Evolutionary conservation across 345 rosid species (phyloP).

Genomic region (Eucalyptus pumila): DNA sequence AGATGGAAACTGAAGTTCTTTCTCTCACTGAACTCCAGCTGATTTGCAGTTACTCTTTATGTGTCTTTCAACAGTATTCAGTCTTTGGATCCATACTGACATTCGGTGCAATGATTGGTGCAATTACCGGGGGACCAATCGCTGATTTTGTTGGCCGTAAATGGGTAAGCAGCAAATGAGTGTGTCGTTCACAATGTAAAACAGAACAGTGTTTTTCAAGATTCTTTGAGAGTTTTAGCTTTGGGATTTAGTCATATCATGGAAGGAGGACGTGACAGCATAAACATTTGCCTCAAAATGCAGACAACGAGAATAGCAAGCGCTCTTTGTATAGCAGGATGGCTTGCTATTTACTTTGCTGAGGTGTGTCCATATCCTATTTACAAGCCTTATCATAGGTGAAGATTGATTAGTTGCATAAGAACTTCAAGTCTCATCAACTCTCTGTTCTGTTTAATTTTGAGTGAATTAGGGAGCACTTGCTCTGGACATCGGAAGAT

Average conservation of each 20-base stretch:
- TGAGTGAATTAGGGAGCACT: slow-evolving; percentile 30
- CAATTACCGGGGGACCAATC: slow-evolving; percentile 73
- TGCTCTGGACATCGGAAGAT: slow-evolving; percentile 60
- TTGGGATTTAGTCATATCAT: not conserved
- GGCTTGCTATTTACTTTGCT: slow-evolving; percentile 88
- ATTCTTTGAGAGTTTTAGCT: not conserved
- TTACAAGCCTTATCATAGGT: not conserved
- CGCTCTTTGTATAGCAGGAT: slow-evolving; percentile 58
- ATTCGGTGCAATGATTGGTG: slow-evolving; percentile 93
- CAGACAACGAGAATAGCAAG: slow-evolving; percentile 76
- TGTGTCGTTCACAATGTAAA: not conserved
- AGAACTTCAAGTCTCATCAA: not conserved
- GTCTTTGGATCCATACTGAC: slow-evolving; percentile 81
- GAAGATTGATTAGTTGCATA: not conserved
- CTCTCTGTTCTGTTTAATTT: not conserved
- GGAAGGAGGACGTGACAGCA: not conserved
- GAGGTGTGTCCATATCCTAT: slow-evolving; percentile 19
- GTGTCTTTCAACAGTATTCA: slow-evolving; percentile 45
- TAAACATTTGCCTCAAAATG: not conserved
- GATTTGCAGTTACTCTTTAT: not conserved
- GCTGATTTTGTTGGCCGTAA: slow-evolving; percentile 78
- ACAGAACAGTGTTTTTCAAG: not conserved
- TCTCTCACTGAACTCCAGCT: not conserved
- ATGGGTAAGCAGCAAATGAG: slow-evolving; percentile 33
- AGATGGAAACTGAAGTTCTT: not conserved